Evolutionary conservation across 176 grass and related monocot species (phyloP).

Genomic region (Thinopyrum elongatum): DNA sequence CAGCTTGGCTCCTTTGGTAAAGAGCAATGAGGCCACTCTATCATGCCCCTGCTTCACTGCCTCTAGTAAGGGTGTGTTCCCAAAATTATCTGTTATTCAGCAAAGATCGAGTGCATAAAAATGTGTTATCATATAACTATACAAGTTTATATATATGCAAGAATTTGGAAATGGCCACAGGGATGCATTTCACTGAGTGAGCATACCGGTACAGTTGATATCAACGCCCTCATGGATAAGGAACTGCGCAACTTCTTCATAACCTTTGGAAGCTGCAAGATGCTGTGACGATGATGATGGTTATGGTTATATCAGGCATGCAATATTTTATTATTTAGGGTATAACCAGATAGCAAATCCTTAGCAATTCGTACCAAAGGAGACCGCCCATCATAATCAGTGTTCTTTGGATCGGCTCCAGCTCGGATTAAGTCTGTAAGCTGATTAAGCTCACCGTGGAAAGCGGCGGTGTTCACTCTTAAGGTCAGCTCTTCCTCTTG

Average conservation of each 20-base stretch:
- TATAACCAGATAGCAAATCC: background rate
- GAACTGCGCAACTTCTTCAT: slow-evolving; percentile 75
- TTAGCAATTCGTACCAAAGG: slow-evolving; percentile 56
- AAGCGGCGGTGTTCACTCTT: slow-evolving; percentile 77
- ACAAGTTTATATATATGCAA: background rate
- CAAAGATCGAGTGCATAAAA: background rate
- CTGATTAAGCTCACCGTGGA: slow-evolving; percentile 70
- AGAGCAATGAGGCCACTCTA: slow-evolving; percentile 66
- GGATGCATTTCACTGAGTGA: background rate
- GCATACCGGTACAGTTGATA: slow-evolving; percentile 63
- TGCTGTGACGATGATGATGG: slow-evolving; percentile 49
- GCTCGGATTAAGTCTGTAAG: slow-evolving; percentile 73
- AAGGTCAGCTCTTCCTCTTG: slow-evolving; percentile 91
- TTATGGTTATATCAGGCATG: background rate
- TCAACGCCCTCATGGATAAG: slow-evolving; percentile 73
- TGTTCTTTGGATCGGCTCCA: slow-evolving; percentile 81
- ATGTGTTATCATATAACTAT: background rate
- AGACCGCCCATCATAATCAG: slow-evolving; percentile 87
- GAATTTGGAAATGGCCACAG: background rate
- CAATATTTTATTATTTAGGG: background rate
- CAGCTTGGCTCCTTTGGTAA: slow-evolving; percentile 57
- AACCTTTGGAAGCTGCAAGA: slow-evolving; percentile 73
- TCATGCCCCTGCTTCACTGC: slow-evolving; percentile 74
- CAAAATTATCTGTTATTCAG: slow-evolving; percentile 71
- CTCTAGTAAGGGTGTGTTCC: slow-evolving; percentile 84